phyloP scores from a whole-genome alignment of 2,329 filamentous ascomycete genomes.

The Orbilia quercus region DNA sequence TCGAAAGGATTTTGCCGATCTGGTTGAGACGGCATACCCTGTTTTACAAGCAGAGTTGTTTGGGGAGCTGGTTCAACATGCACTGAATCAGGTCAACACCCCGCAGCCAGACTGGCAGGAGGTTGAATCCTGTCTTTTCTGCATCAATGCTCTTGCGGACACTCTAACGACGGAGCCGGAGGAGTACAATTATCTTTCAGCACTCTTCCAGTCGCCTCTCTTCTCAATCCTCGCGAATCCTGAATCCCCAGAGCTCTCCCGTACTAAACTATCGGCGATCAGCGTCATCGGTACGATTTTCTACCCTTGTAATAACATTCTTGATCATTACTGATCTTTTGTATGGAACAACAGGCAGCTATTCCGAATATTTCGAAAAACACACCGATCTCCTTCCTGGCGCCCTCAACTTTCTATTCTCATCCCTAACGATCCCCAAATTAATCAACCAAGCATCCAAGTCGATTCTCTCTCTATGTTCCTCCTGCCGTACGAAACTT shows the following conservation, averaged over 20 bases:
- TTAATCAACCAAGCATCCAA: slow-evolving; percentile 77
- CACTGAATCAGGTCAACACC: slow-evolving; percentile 60
- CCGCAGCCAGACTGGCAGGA: slow-evolving; percentile 65
- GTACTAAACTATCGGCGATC: slow-evolving; percentile 62
- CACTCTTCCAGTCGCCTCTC: slow-evolving; percentile 69
- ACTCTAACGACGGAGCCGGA: slow-evolving; percentile 60
- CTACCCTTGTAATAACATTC: background rate
- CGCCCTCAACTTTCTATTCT: slow-evolving; percentile 79
- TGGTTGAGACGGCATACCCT: slow-evolving; percentile 77
- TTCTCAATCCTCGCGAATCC: slow-evolving; percentile 70
- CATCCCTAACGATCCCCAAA: slow-evolving; percentile 72
- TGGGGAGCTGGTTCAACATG: slow-evolving; percentile 65
- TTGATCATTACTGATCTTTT: background rate
- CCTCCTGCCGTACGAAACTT: slow-evolving; percentile 77
- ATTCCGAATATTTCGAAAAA: slow-evolving; percentile 80
- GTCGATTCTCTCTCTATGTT: slow-evolving; percentile 79
- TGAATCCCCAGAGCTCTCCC: slow-evolving; percentile 51
- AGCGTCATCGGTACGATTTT: slow-evolving; percentile 70
- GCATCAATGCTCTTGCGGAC: slow-evolving; percentile 62
- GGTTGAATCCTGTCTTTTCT: slow-evolving; percentile 68
- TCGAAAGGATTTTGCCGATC: slow-evolving; percentile 80
- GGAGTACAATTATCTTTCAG: slow-evolving; percentile 60
- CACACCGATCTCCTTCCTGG: slow-evolving; percentile 75
- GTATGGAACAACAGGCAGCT: slow-evolving; percentile 66
- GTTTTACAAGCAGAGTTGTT: slow-evolving; percentile 66